Base-by-base conservation (phyloP, 805 yeast species). In the Saccharomycopsis fermentans region DNA sequence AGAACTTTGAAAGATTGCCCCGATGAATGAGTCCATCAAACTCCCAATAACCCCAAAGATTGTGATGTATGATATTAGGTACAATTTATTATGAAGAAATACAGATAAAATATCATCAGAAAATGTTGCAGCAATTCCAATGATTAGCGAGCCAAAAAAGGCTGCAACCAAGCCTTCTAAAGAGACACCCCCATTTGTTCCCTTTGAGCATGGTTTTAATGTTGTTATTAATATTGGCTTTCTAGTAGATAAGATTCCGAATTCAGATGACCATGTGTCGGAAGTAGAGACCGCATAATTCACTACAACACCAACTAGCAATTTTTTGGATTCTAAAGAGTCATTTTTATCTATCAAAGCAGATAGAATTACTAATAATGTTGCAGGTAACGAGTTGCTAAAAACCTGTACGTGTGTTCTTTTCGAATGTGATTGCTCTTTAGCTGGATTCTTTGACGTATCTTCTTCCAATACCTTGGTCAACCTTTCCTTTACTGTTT, bases 221-320 rank as follows among this genome's bases (percentile, higher is more conserved):
- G 75, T 71, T 6, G 78, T 74, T 57, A 76, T 74, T 35, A 76
- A 66, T 24, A 73, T 62, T 3, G 80, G 79, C 2, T 63, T 57
- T 17, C 69, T 55, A 29, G 61, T 65, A 1, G 79, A 73, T 19
- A 76, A 63, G 9, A 77, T 75, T 1, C 80, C 80, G 19, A 76
- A 64, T 57, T 76, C 80, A 1, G 78, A 74, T 3, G 80, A 76
- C 76, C 77, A 76, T 0, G 80, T 75, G 59, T 76, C 80, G 4
- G 79, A 73, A 5, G 72, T 73, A 19, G 74, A 79, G 1, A 77
- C 77, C 5, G 73, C 72, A 58, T 77, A 77, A 40, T 76, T 78
- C 5, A 67, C 65, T 35, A 66, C 63, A 6, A 67, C 57, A 2
- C 70, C 72, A 8, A 66, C 64, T 39, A 60, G 70, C 52, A 64